A percentile compares a stretch with the other conserved stretches of the same genome.
Conservation (phyloP, 2,329 filamentous ascomycete genomes). For the Decorospora gaudefroyi region DNA sequence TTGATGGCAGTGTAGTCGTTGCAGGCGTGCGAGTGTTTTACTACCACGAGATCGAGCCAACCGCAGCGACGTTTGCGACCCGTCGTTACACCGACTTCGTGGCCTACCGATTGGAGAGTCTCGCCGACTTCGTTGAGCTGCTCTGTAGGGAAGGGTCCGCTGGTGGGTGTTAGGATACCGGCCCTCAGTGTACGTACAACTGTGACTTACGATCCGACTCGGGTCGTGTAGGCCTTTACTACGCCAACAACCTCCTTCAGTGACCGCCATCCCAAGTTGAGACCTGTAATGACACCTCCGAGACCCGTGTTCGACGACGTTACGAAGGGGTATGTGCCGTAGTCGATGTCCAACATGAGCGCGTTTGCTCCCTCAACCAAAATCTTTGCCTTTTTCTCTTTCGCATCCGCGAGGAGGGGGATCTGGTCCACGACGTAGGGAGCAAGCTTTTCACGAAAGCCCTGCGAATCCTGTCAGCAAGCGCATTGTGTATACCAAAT, state of each 20-base stretch:
- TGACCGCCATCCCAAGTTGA: constrained; percentile 64
- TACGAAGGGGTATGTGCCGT: constrained; percentile 63
- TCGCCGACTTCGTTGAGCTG: constrained; percentile 62
- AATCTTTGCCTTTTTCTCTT: constrained; percentile 63
- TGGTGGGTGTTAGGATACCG: constrained; percentile 41
- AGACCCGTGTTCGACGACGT: constrained; percentile 64
- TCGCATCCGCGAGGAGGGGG: constrained; percentile 64
- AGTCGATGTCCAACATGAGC: constrained; percentile 68
- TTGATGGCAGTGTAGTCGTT: constrained; percentile 71
- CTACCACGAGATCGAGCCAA: constrained; percentile 69
- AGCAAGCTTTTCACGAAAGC: constrained; percentile 61
- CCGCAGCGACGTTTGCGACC: constrained; percentile 66
- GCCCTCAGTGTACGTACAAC: background rate
- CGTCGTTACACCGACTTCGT: constrained; percentile 61
- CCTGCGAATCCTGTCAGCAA: constrained; percentile 31
- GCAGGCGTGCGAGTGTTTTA: constrained; percentile 67
- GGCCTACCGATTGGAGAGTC: constrained; percentile 60
- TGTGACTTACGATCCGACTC: constrained; percentile 52
- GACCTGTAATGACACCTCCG: constrained; percentile 66
- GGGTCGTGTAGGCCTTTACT: constrained; percentile 70
- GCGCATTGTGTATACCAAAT: background rate
- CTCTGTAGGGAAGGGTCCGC: constrained; percentile 71
- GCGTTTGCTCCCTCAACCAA: constrained; percentile 72
- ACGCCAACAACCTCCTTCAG: constrained; percentile 67
- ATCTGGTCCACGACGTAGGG: constrained; percentile 70